Percentiles rank a stretch among this genome's conserved stretches.
Evolutionary conservation across 176 grass and related monocot species (phyloP).

Genomic region (Eleusine indica): DNA sequence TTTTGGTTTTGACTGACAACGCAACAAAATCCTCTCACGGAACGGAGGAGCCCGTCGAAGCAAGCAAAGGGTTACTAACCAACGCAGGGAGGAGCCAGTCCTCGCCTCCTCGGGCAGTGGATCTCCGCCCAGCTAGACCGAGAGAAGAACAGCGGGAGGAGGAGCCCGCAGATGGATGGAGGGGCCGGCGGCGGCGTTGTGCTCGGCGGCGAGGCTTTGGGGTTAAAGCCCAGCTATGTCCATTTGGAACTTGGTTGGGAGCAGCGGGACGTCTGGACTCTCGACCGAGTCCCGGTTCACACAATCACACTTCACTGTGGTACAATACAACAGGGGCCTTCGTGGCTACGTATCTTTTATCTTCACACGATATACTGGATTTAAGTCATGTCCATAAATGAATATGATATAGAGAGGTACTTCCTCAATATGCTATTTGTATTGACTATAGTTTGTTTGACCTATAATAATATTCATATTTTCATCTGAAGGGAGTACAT

Average conservation of each 20-base stretch:
- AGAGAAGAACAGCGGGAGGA: neutral
- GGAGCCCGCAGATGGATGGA: neutral
- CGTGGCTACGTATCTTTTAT: too few species aligned
- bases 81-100: neutral
- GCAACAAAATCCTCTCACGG: neutral
- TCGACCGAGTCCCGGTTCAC: slow-evolving; percentile 2
- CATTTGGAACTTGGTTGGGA: slow-evolving; percentile 9
- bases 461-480: too few species aligned
- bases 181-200: slow-evolving; percentile 16
- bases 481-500: too few species aligned
- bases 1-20: slow-evolving; percentile 22
- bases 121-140: neutral
- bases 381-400: too few species aligned
- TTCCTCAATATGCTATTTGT: too few species aligned
- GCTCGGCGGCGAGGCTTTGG: slow-evolving; percentile 27
- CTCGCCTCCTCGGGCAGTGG: neutral
- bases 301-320: neutral
- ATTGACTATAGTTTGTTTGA: too few species aligned
- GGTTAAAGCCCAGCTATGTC: slow-evolving; percentile 11
- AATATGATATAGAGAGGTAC: too few species aligned
- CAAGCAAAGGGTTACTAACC: slow-evolving; percentile 27
- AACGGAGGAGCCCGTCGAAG: neutral
- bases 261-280: neutral
- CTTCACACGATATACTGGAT: too few species aligned
- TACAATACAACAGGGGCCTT: too few species aligned